Base-by-base conservation (phyloP, 345 rosid species). In the Garcia nutans region DNA sequence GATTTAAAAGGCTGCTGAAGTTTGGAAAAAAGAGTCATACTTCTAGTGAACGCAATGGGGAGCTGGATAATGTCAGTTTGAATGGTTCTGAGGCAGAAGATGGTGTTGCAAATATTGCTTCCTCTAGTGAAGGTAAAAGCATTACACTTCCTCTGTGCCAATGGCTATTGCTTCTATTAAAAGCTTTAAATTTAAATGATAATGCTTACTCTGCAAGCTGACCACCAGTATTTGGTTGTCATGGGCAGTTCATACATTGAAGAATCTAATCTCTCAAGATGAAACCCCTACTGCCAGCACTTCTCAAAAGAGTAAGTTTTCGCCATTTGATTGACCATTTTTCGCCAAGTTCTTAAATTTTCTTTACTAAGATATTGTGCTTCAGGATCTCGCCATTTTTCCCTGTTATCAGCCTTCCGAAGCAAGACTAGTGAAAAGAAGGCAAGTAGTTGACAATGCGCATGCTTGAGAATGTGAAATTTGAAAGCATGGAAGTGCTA, bases 191-290 rank as follows among this genome's bases (percentile, higher is more conserved):
- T 75, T 5, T 44, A 12, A 45, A 24, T 41, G 47, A 11, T 8
- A 28, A 5, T 23, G 16, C 63, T 6, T 75, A 6, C 50, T 66
- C 31, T 44, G 0, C 20, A 64, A 71, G 62, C 79, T 81, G 66
- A 82, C 75, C 6, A 23, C 12, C 62, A 74, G 47, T 52, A 55
- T 76, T 75, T 76, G 75, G 77, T 79, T 79, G 65, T 65, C 61
- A 59, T 80, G 58, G 24, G 9, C 89, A 93, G 98, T 82, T 77
- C 85, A 82, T 87, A 91, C 91, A n/a, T 81, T 96, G 89, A 95
- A 91, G 83, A 93, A 86, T 76, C 91, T 95, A 13, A 91, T 95
- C 83, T 91, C 93, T 61, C 94, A 86, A 87, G 97, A 90, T 49
- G 99, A 93, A 80, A 86, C 92, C 20, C 92, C 87, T 3, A 79